A percentile compares a stretch with the other conserved stretches of the same genome.
Conservation (phyloP, 345 rosid species). For the Lepidium didymum region DNA sequence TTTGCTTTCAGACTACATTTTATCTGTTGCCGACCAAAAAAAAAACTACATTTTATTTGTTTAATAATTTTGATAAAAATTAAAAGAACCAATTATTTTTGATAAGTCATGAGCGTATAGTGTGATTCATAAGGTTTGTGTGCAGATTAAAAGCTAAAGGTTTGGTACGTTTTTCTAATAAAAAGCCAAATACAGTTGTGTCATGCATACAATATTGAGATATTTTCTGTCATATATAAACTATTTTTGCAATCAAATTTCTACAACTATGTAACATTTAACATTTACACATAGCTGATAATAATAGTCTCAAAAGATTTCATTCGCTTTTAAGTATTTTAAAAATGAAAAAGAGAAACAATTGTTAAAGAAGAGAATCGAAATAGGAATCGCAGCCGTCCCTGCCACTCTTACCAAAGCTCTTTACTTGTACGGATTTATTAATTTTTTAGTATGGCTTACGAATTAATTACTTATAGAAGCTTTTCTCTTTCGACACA, state of each 20-base stretch:
- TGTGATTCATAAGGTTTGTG: constrained; percentile 11
- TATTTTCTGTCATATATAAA: background rate
- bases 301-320: background rate
- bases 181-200: background rate
- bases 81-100: background rate
- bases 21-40: too few species aligned
- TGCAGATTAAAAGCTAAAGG: background rate
- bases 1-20: background rate
- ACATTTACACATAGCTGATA: background rate
- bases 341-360: background rate
- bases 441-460: background rate
- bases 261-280: background rate
- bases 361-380: constrained; percentile 17
- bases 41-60: too few species aligned
- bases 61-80: too few species aligned
- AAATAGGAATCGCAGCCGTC: constrained; percentile 29
- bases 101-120: background rate
- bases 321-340: background rate
- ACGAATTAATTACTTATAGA: background rate
- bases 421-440: constrained; percentile 17
- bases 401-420: constrained; percentile 1
- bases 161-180: background rate
- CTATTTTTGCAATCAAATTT: background rate
- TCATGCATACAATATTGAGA: background rate
- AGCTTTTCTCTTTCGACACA: background rate